These are phyloP conservation scores for Stereocaulon alpinum DNA, from an alignment of 495 filamentous ascomycete genomes.

Conservation along the genomic window DNA sequence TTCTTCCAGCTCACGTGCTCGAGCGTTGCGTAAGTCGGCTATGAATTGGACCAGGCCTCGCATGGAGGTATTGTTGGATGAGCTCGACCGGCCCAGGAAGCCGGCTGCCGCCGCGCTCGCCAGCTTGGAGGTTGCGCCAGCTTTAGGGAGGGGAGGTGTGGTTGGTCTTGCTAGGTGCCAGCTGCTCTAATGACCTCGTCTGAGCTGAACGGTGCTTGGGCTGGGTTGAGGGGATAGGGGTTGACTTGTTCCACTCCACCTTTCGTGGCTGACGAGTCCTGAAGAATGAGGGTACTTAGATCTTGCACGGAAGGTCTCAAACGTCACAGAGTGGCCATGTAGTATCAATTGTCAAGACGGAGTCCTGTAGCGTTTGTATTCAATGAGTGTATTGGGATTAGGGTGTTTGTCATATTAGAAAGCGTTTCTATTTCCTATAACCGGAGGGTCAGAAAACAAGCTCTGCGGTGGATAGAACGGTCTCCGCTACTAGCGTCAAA, in stretches of 20 bases:
- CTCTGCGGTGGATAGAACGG: neutral
- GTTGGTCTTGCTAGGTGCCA: neutral
- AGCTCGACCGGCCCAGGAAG: conserved; percentile 50
- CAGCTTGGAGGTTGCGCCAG: conserved; percentile 33
- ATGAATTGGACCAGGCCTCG: conserved; percentile 95
- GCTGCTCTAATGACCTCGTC: neutral
- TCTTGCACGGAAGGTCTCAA: neutral
- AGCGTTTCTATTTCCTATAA: neutral
- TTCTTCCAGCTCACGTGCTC: conserved; percentile 92
- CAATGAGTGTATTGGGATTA: neutral
- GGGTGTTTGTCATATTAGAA: neutral
- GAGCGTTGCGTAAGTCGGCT: conserved; percentile 87
- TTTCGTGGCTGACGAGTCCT: neutral
- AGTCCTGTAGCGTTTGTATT: neutral
- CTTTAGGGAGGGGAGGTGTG: neutral
- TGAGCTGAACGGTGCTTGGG: neutral
- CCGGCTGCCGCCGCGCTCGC: conserved; percentile 43
- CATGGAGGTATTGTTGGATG: conserved; percentile 60
- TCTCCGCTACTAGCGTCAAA: conserved; percentile 1
- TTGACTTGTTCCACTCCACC: neutral
- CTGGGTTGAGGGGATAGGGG: too few species aligned
- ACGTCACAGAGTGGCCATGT: neutral
- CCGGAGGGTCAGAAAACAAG: neutral
- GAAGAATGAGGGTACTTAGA: neutral
- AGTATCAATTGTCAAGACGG: neutral